These are phyloP conservation scores for Collybia sordida DNA, from an alignment of 768 basidiomycete species.

Conservation along the genomic window DNA sequence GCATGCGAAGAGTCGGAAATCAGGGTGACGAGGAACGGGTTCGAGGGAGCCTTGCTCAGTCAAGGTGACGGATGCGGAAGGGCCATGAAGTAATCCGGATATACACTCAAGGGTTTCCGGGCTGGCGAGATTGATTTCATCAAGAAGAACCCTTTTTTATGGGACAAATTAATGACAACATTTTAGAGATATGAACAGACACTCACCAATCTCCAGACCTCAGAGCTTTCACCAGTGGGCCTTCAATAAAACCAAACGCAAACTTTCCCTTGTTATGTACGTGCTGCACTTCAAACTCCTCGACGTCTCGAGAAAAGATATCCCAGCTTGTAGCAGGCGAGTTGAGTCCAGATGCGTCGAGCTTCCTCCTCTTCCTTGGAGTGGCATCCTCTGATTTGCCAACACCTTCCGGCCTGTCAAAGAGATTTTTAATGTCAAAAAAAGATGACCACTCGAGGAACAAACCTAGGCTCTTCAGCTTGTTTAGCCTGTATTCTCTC, in stretches of 20 bases:
- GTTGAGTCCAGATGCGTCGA: constrained; percentile 39
- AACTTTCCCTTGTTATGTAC: constrained; percentile 87
- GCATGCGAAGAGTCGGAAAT: constrained; percentile 96
- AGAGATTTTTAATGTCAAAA: neutral
- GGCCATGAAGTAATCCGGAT: constrained; percentile 81
- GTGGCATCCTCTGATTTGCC: neutral
- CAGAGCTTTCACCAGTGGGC: constrained; percentile 90
- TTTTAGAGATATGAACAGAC: neutral
- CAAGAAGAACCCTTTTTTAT: constrained; percentile 78
- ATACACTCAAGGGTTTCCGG: constrained; percentile 94
- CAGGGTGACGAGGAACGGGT: constrained; percentile 86
- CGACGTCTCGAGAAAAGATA: constrained; percentile 63
- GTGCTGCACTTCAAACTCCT: constrained; percentile 85
- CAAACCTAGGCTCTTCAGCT: constrained; percentile 21
- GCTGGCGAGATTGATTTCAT: constrained; percentile 94
- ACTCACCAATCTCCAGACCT: constrained; percentile 88
- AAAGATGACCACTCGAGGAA: neutral
- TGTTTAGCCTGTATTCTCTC: constrained; percentile 51
- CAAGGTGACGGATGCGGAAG: constrained; percentile 85
- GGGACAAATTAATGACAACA: neutral
- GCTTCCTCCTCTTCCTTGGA: constrained; percentile 46
- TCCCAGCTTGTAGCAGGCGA: constrained; percentile 62
- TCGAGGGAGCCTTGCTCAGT: constrained; percentile 92
- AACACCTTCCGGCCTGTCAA: neutral
- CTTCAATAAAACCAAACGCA: constrained; percentile 94